Percentiles rank a stretch among this genome's conserved stretches.
phyloP scores from a whole-genome alignment of 257 asterid species.

The Nicotiana sylvestris region DNA sequence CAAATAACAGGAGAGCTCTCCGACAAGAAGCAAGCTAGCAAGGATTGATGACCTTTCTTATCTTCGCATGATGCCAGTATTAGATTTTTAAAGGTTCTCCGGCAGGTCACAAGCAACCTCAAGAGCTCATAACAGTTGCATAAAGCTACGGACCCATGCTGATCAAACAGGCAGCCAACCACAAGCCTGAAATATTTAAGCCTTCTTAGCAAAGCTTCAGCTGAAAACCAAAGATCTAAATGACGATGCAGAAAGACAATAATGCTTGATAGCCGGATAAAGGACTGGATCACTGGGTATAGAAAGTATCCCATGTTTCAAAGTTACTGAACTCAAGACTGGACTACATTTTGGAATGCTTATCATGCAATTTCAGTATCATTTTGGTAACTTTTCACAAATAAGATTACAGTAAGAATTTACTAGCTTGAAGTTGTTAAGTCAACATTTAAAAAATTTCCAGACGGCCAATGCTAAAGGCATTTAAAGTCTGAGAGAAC shows the following conservation, averaged over 20 bases:
- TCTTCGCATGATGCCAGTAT: constrained; percentile 47
- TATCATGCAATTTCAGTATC: too few species aligned
- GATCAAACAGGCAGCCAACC: constrained; percentile 54
- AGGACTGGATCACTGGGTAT: neutral
- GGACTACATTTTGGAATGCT: too few species aligned
- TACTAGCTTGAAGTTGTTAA: neutral
- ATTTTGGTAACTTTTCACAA: too few species aligned
- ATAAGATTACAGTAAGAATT: neutral
- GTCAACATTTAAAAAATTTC: neutral
- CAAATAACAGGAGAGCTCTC: constrained; percentile 54
- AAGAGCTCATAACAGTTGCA: constrained; percentile 41
- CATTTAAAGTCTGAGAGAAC: neutral
- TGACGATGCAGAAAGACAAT: neutral
- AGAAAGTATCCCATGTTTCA: too few species aligned
- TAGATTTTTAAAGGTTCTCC: constrained; percentile 59
- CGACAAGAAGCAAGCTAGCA: constrained; percentile 22
- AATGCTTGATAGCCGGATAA: neutral
- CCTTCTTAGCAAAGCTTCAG: constrained; percentile 6
- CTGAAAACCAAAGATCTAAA: neutral
- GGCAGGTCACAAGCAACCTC: constrained; percentile 69
- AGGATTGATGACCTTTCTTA: constrained; percentile 33
- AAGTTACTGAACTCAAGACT: too few species aligned
- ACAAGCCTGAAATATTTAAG: constrained; percentile 58
- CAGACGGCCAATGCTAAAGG: constrained; percentile 3
- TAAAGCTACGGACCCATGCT: constrained; percentile 19